These are phyloP conservation scores for Carex littledalei DNA, from an alignment of 176 grass and related monocot species.

Conservation along the genomic window DNA sequence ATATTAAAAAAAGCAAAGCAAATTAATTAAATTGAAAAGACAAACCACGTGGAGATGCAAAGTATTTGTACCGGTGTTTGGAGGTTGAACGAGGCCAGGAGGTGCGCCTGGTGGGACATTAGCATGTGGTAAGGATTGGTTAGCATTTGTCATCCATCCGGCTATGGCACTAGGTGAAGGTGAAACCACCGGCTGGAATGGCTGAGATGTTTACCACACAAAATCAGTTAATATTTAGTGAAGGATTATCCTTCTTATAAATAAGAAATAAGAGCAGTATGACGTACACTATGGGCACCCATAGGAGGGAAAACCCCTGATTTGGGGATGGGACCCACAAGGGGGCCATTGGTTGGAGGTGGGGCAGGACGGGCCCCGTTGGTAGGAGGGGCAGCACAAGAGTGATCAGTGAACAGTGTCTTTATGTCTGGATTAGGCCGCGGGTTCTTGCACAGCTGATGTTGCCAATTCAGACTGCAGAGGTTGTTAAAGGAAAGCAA, in stretches of 20 bases:
- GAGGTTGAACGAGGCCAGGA: slow-evolving; percentile 75
- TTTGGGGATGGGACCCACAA: slow-evolving; percentile 92
- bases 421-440: slow-evolving; percentile 98
- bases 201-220: slow-evolving; percentile 38
- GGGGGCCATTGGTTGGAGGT: slow-evolving; percentile 69
- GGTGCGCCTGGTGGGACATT: slow-evolving; percentile 70
- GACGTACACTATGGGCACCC: slow-evolving; percentile 77
- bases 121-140: slow-evolving; percentile 70
- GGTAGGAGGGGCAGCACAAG: slow-evolving; percentile 66
- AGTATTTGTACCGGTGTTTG: slow-evolving; percentile 58
- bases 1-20: slow-evolving; percentile 20
- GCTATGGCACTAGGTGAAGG: slow-evolving; percentile 94
- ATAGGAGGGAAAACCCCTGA: slow-evolving; percentile 89
- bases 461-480: slow-evolving; percentile 94
- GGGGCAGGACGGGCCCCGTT: slow-evolving; percentile 75
- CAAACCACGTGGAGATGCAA: slow-evolving; percentile 16
- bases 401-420: slow-evolving; percentile 98
- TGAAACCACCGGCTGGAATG: slow-evolving; percentile 91
- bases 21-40: not conserved
- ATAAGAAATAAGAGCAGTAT: not conserved
- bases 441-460: slow-evolving; percentile 99
- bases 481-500: slow-evolving; percentile 16
- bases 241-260: not conserved
- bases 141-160: slow-evolving; percentile 98
- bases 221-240: not conserved